Conservation (phyloP, 441 rosid genomes). For the Hura crepitans region DNA sequence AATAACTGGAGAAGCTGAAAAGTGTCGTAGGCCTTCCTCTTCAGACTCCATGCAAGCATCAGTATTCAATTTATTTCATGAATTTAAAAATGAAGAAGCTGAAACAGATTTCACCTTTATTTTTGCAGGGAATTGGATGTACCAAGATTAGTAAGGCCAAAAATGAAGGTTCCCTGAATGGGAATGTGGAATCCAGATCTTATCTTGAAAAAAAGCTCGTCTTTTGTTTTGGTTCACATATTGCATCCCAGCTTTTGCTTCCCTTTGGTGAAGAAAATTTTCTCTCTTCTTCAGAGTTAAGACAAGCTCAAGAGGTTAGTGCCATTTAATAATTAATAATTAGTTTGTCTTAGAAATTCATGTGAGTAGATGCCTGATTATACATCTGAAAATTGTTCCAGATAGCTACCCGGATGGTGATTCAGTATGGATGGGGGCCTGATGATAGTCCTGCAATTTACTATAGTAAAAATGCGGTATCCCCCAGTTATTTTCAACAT, state of each 20-base stretch:
- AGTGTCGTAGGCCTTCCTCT: conserved; percentile 5
- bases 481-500: conserved; percentile 18
- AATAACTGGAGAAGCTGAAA: conserved; percentile 14
- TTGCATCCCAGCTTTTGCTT: conserved; percentile 82
- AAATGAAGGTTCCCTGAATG: conserved; percentile 59
- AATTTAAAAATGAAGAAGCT: conserved; percentile 8
- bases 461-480: conserved; percentile 75
- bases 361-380: conserved; percentile 17
- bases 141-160: conserved; percentile 78
- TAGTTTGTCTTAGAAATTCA: conserved; percentile 7
- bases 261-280: conserved; percentile 82
- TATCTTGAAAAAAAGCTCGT: conserved; percentile 96
- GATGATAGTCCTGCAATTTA: conserved; percentile 91
- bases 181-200: conserved; percentile 79
- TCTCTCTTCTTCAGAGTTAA: conserved; percentile 73
- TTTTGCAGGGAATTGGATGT: conserved; percentile 82
- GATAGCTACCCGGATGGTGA: conserved; percentile 95
- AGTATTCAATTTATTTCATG: conserved; percentile 11
- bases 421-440: conserved; percentile 98
- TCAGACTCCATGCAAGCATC: background rate
- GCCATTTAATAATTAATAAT: conserved; percentile 18
- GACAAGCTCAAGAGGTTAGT: conserved; percentile 85
- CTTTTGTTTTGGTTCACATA: conserved; percentile 87
- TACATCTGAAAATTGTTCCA: conserved; percentile 36
- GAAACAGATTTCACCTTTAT: conserved; percentile 5